Percentiles rank a stretch among this genome's conserved stretches.
Conservation (phyloP, 768 basidiomycete genomes). For the Calocera viscosa region DNA sequence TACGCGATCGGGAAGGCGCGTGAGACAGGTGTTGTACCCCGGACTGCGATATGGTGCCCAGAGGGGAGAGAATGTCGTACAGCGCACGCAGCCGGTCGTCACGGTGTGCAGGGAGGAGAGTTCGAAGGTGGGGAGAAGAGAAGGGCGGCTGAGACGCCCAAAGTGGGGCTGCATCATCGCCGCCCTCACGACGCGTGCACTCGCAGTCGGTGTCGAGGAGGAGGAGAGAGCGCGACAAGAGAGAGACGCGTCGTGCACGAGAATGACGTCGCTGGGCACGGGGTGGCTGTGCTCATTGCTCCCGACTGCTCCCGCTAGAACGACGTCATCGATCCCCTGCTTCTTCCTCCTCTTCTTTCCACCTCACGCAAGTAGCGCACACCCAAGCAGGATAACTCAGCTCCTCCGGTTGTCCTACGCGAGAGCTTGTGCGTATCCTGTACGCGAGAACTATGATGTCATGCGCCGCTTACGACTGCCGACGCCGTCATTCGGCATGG, state of each 20-base stretch:
- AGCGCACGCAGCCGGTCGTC: background rate
- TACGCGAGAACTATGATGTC: too few relatives aligned
- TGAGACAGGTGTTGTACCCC: background rate
- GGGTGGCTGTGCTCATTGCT: background rate
- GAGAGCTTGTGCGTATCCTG: too few relatives aligned
- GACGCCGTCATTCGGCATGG: too few relatives aligned
- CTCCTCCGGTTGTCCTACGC: too few relatives aligned
- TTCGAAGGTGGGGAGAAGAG: background rate
- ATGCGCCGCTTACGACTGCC: too few relatives aligned
- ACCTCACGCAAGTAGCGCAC: too few relatives aligned
- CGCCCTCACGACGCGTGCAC: background rate
- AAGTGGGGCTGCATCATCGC: slow-evolving; percentile 7
- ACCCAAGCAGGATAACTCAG: too few relatives aligned
- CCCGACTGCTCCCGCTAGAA: background rate
- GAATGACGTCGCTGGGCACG: background rate
- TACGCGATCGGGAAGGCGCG: background rate
- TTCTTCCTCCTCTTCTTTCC: too few relatives aligned
- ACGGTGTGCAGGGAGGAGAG: background rate
- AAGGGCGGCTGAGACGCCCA: background rate
- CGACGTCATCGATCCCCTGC: background rate
- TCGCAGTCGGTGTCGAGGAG: background rate
- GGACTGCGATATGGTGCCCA: background rate
- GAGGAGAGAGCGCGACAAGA: background rate
- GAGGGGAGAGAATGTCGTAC: background rate
- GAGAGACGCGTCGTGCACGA: background rate